Conservation (phyloP, 1,284 basidiomycete species). For the Mycena sp. region DNA sequence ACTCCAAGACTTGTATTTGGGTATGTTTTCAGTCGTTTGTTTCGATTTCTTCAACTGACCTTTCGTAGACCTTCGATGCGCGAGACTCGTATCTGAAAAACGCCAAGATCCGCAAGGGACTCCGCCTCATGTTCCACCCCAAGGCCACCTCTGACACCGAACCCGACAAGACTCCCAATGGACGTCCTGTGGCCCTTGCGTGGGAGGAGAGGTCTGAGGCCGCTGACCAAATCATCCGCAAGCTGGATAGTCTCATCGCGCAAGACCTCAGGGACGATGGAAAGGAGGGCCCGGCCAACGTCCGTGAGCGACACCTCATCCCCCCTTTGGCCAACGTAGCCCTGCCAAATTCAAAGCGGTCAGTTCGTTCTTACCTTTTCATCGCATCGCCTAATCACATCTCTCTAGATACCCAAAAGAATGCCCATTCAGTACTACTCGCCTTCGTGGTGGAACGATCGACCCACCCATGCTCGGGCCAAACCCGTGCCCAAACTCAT, state of each 20-base stretch:
- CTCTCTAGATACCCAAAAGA: slow-evolving; percentile 9
- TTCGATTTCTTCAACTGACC: neutral
- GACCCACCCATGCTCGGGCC: slow-evolving; percentile 4
- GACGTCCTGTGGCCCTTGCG: neutral
- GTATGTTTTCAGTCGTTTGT: neutral
- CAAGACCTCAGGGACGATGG: neutral
- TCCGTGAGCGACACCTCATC: neutral
- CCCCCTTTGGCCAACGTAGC: slow-evolving; percentile 3
- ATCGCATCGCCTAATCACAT: neutral
- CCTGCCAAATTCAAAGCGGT: slow-evolving; percentile 4
- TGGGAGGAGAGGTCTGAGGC: slow-evolving; percentile 12
- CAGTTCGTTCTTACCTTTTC: neutral
- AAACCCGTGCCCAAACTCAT: slow-evolving; percentile 5
- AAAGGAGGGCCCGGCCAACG: neutral
- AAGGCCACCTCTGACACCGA: slow-evolving; percentile 20
- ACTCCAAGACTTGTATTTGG: neutral
- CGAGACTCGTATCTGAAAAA: neutral
- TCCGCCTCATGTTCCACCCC: neutral
- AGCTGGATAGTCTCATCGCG: neutral
- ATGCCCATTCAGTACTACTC: slow-evolving; percentile 25
- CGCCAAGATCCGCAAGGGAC: neutral
- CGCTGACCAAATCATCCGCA: slow-evolving; percentile 2
- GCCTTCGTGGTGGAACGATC: slow-evolving; percentile 6
- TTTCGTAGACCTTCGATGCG: neutral
- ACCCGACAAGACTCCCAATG: neutral